Evolutionary conservation across 202 grass and related monocot species (phyloP).

Genomic region (Setaria italica): DNA sequence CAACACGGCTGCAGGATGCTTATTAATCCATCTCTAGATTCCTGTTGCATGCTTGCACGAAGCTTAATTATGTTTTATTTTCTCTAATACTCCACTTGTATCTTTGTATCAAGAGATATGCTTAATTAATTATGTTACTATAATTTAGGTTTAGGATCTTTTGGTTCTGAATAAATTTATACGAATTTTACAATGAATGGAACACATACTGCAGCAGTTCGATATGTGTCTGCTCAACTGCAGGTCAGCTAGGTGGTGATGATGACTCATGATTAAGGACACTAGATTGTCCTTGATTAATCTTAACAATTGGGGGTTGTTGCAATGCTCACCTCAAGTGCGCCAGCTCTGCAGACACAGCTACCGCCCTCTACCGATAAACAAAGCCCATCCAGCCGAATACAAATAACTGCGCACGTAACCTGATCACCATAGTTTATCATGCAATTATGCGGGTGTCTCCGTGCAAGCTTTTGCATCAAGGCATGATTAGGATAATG

Average conservation of each 20-base stretch:
- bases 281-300: conserved; percentile 45
- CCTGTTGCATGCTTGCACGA: background rate
- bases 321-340: conserved; percentile 58
- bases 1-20: background rate
- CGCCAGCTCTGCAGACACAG: conserved; percentile 49
- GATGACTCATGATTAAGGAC: conserved; percentile 57
- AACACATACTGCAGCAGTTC: background rate
- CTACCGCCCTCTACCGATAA: conserved; percentile 29
- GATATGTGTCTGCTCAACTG: background rate
- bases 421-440: conserved; percentile 39
- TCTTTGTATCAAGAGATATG: no score
- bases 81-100: no score
- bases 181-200: background rate
- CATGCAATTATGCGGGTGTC: background rate
- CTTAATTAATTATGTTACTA: no score
- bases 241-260: background rate
- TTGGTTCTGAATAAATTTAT: no score
- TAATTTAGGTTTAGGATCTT: background rate
- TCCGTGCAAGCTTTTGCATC: conserved; percentile 41
- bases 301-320: conserved; percentile 33
- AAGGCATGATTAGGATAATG: conserved; percentile 33
- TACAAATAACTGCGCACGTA: conserved; percentile 55
- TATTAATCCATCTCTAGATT: background rate
- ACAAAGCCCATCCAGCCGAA: conserved; percentile 21
- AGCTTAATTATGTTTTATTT: no score